Percentiles rank a stretch among this genome's conserved stretches.
Conservation (phyloP, 495 filamentous ascomycete genomes). For the Lasiosphaeris hirsuta region DNA sequence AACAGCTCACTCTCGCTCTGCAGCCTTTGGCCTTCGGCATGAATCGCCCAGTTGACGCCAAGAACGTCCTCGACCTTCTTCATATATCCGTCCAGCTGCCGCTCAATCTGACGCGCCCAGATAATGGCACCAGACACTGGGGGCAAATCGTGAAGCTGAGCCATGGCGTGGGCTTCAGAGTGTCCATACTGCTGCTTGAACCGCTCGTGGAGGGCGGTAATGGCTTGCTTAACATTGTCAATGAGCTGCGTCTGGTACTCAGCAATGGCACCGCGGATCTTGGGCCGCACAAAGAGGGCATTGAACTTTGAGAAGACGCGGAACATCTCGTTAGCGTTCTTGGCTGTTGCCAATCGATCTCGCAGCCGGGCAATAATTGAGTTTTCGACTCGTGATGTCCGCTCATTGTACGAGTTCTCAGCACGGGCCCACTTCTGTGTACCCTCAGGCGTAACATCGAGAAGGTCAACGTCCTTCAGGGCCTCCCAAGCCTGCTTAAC, state of each 20-base stretch:
- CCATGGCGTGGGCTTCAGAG: conserved; percentile 96
- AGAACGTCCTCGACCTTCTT: conserved; percentile 95
- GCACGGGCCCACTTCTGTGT: conserved; percentile 87
- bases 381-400: conserved; percentile 94
- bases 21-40: conserved; percentile 91
- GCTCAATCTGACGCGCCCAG: conserved; percentile 95
- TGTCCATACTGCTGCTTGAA: conserved; percentile 99
- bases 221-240: conserved; percentile 94
- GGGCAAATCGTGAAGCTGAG: conserved; percentile 88
- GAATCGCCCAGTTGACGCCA: conserved; percentile 87
- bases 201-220: conserved; percentile 85
- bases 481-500: conserved; percentile 91
- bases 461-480: conserved; percentile 87
- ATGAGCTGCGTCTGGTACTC: conserved; percentile 98
- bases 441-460: conserved; percentile 86
- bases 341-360: conserved; percentile 90
- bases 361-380: conserved; percentile 94
- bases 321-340: conserved; percentile 98
- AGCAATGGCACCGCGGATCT: conserved; percentile 94
- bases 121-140: conserved; percentile 96
- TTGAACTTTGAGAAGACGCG: conserved; percentile 99
- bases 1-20: conserved; percentile 85
- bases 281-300: conserved; percentile 92
- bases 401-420: conserved; percentile 93
- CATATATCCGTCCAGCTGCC: conserved; percentile 93